These are phyloP conservation scores for Dendrothele bispora DNA, from an alignment of 768 basidiomycete genomes.

Conservation along the genomic window DNA sequence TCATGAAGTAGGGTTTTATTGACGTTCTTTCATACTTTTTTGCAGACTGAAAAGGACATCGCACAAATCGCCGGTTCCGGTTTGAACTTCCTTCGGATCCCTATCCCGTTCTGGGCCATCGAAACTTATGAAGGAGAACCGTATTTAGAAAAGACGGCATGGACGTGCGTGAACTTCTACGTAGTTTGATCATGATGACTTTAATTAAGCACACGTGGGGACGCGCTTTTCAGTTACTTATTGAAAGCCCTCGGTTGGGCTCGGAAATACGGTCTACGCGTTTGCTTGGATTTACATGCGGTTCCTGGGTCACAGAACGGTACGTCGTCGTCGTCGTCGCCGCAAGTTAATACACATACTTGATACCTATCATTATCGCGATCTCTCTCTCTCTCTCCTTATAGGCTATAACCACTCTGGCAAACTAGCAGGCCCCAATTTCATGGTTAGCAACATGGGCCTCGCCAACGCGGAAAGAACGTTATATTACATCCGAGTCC, in stretches of 20 bases:
- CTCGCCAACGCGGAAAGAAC: constrained; percentile 82
- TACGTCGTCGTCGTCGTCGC: background rate
- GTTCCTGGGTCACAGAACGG: constrained; percentile 82
- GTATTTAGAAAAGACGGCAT: constrained; percentile 69
- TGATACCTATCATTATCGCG: background rate
- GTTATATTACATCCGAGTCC: constrained; percentile 70
- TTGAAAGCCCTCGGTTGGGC: constrained; percentile 76
- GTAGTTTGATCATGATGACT: background rate
- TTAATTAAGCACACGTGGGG: too few relatives aligned
- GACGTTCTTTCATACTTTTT: background rate
- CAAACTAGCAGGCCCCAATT: constrained; percentile 52
- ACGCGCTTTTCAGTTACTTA: constrained; percentile 52
- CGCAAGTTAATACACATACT: too few relatives aligned
- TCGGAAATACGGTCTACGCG: constrained; percentile 83
- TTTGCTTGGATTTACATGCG: constrained; percentile 78
- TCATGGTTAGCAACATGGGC: constrained; percentile 75
- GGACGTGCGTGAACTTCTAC: constrained; percentile 74
- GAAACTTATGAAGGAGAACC: constrained; percentile 70
- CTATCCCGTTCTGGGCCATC: constrained; percentile 85
- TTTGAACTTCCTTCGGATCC: constrained; percentile 79
- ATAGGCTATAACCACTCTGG: constrained; percentile 63
- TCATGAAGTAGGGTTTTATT: background rate
- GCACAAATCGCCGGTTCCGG: constrained; percentile 85
- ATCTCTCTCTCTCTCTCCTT: too few relatives aligned
- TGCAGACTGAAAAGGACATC: constrained; percentile 80